phyloP scores from a whole-genome alignment of 2,329 filamentous ascomycete species.

The Apiospora aurea region DNA sequence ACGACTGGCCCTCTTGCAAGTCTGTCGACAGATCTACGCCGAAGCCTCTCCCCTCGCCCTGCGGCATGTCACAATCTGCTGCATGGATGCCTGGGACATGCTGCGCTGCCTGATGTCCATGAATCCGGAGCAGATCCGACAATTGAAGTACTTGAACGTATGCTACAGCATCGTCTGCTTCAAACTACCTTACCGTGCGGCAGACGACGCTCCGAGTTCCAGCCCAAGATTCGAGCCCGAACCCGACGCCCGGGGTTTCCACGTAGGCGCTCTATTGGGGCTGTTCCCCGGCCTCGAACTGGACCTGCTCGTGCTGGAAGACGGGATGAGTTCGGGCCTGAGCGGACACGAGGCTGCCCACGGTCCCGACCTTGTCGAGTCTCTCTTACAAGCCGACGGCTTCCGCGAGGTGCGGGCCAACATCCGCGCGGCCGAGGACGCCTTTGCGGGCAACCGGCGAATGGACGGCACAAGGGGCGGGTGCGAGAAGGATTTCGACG shows the following conservation, averaged over 20 bases:
- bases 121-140: constrained; percentile 16
- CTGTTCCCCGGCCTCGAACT: background rate
- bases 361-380: constrained; percentile 4
- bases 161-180: constrained; percentile 4
- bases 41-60: constrained; percentile 21
- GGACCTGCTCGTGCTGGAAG: constrained; percentile 18
- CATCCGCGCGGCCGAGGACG: background rate
- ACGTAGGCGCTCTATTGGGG: background rate
- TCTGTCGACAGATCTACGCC: constrained; percentile 1
- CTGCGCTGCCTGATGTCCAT: constrained; percentile 6
- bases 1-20: constrained; percentile 4
- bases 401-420: constrained; percentile 9
- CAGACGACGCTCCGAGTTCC: background rate
- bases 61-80: background rate
- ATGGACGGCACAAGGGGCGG: background rate
- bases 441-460: background rate
- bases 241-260: background rate
- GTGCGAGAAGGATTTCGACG: background rate
- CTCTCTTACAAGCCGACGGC: constrained; percentile 13
- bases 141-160: background rate
- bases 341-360: background rate
- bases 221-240: no score
- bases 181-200: background rate
- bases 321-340: background rate
- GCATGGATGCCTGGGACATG: background rate